Percentiles rank a stretch among this genome's conserved stretches.
Evolutionary conservation across 2,329 filamentous ascomycete species (phyloP).

Genomic region (Alternaria alternata): DNA sequence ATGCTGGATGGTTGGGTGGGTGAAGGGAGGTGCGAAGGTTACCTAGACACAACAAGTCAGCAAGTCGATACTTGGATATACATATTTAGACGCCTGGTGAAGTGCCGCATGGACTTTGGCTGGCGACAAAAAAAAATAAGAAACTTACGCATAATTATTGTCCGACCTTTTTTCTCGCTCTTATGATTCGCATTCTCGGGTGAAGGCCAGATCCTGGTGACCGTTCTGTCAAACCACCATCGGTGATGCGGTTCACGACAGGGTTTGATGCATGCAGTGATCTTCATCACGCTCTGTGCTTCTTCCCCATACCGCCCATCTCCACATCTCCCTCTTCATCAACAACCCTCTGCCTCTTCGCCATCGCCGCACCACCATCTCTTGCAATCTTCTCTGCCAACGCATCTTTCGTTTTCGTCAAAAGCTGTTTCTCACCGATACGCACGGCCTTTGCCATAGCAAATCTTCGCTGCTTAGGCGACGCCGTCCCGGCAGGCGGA

Average conservation of each 20-base stretch:
- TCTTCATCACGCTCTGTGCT: slow-evolving; percentile 30
- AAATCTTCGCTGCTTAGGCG: slow-evolving; percentile 39
- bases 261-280: not conserved
- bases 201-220: not conserved
- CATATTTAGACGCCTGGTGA: slow-evolving; percentile 18
- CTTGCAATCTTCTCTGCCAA: slow-evolving; percentile 40
- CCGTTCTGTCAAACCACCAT: not conserved
- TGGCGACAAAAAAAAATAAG: slow-evolving; percentile 20
- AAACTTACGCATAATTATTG: slow-evolving; percentile 26
- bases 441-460: slow-evolving; percentile 73
- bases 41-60: slow-evolving; percentile 27
- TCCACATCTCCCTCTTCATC: slow-evolving; percentile 40
- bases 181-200: not conserved
- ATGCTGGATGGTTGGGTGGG: not conserved
- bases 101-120: slow-evolving; percentile 2
- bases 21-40: not conserved
- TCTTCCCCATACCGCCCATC: slow-evolving; percentile 39
- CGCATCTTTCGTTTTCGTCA: slow-evolving; percentile 61
- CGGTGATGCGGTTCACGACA: not conserved
- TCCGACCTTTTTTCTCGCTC: not conserved
- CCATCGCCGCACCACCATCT: slow-evolving; percentile 27
- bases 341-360: slow-evolving; percentile 36
- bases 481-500: slow-evolving; percentile 13
- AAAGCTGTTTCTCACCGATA: slow-evolving; percentile 74
- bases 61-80: slow-evolving; percentile 21